Percentiles rank a stretch among this genome's conserved stretches.
phyloP scores from a whole-genome alignment of 2,329 filamentous ascomycete genomes.

The Colletotrichum spinosum region DNA sequence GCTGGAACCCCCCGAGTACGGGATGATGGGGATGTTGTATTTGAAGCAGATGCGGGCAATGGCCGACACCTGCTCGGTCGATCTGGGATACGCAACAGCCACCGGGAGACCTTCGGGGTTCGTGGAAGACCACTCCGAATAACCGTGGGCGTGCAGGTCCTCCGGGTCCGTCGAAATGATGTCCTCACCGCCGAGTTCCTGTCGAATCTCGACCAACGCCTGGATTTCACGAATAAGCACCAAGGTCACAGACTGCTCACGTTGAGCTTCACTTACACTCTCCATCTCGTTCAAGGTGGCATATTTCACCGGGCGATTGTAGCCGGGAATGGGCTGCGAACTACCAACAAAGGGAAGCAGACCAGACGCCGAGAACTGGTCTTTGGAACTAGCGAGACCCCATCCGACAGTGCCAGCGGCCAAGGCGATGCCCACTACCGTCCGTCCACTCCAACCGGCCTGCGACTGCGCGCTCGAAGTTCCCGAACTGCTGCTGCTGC shows the following conservation, averaged over 20 bases:
- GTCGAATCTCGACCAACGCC: slow-evolving; percentile 67
- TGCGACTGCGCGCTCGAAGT: slow-evolving; percentile 21
- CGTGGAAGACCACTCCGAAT: slow-evolving; percentile 74
- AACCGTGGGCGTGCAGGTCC: slow-evolving; percentile 71
- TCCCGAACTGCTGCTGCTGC: background rate
- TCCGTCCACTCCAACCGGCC: slow-evolving; percentile 45
- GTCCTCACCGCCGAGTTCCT: slow-evolving; percentile 60
- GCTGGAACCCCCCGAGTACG: slow-evolving; percentile 87
- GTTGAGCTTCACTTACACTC: slow-evolving; percentile 36
- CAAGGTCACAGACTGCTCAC: background rate
- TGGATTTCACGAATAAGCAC: slow-evolving; percentile 42
- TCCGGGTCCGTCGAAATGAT: slow-evolving; percentile 73
- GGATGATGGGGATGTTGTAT: slow-evolving; percentile 85
- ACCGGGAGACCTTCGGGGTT: slow-evolving; percentile 72
- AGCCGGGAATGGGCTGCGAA: slow-evolving; percentile 44
- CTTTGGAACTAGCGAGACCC: slow-evolving; percentile 50
- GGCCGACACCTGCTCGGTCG: slow-evolving; percentile 68
- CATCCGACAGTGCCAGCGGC: slow-evolving; percentile 55
- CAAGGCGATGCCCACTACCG: slow-evolving; percentile 52
- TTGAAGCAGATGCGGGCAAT: slow-evolving; percentile 79
- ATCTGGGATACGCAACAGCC: slow-evolving; percentile 72
- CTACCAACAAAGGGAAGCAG: slow-evolving; percentile 39
- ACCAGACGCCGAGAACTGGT: slow-evolving; percentile 17
- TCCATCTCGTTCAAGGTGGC: slow-evolving; percentile 53
- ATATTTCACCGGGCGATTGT: slow-evolving; percentile 47